Base-by-base conservation (phyloP, 208 protist species). In the Trypanosoma mega region DNA sequence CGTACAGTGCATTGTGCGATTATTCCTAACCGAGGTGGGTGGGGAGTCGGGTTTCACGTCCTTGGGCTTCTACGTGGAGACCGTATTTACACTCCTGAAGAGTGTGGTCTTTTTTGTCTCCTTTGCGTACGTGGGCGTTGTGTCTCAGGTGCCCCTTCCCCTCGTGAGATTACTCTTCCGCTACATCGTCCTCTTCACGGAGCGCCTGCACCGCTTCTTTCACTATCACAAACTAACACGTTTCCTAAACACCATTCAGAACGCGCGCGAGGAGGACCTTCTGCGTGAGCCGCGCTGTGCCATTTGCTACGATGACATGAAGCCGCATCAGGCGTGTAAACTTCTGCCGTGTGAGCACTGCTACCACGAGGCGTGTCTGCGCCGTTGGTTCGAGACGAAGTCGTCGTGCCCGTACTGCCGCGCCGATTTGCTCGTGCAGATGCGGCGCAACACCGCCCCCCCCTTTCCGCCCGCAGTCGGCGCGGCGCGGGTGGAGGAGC, bases 251-350 rank as follows among this genome's bases (percentile, higher is more conserved):
- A 9, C 18, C 14, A 63, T 83, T 2, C 14, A 26, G 33, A 49
- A 67, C 46, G 85, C 85, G 21, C 80, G 74, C 3, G 74, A 69
- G 12, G 72, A 79, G 27, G 84, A 87, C 43, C 66, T 96, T 11
- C 66, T 71, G 21, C 58, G 65, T 5, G 82, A 93, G 23, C 46
- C 57, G n/a, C 64, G 72, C 20, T 96, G 89, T 58, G 80, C 74
- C 16, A 90, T 96, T 39, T 96, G 89, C 78, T 89, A 92, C 58
- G 85, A 96, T 36, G 82, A 93, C 36, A 91, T 96, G 82, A 45
- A 43, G 41, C 49, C 68, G 0, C 63, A 63, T 12, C 52, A 72
- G 18, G 43, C 43, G 1, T 79, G 72, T 46, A 92, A 89, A 63
- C 70, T 76, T 23, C 75, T 96, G 43, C 68, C 81, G 4, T 96